Evolutionary conservation across 2,329 filamentous ascomycete genomes (phyloP), one percentile per base, ranked within the genome.

Genomic region (Emmonsiellopsis sp.): DNA sequence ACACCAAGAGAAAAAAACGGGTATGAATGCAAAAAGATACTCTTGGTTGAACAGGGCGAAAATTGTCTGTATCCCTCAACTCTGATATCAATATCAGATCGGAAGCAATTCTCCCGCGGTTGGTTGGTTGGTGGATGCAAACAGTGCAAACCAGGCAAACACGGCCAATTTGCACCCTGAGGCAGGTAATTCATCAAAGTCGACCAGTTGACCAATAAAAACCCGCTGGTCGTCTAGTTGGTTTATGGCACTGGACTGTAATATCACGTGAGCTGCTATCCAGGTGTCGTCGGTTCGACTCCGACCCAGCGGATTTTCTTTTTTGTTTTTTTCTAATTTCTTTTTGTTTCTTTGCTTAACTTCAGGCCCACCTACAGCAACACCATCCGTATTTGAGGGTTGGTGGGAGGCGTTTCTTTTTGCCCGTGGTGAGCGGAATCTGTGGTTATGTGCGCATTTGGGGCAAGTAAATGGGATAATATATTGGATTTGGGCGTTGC

Each of bases 81-180:
- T 27, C 21, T 5, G 21, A 27, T 27, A 27, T 27, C 21, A 27
- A 27, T 27, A 27, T 27, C 21, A 27, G 5, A 27, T 27, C 21
- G 21, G 21, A 27, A 27, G 21, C 21, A 27, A 27, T 27, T 27
- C 21, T 27, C 21, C 21, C 21, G 21, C 21, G 21, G 21, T 27
- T 27, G 21, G 21, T 27, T 27, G 21, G 21, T 27, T 27, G 21
- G 21, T 27, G 45, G 37, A 58, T 49, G 58, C 65, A 68, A 68
- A 66, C 60, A 56, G 44, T 45, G 44, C 65, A 68, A 69, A 67
- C 55, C 5, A 53, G 42, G 44, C 60, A 60, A 61, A 60, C 60
- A 55, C 1, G 21, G 21, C 21, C 21, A 27, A 27, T 27, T 27
- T 27, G 21, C 21, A 27, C 5, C 3, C 21, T 27, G 21, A 27